Percentiles rank a stretch among this genome's conserved stretches.
Evolutionary conservation across 805 yeast species (phyloP).

Genomic region (Saccharomycopsis javanensis): DNA sequence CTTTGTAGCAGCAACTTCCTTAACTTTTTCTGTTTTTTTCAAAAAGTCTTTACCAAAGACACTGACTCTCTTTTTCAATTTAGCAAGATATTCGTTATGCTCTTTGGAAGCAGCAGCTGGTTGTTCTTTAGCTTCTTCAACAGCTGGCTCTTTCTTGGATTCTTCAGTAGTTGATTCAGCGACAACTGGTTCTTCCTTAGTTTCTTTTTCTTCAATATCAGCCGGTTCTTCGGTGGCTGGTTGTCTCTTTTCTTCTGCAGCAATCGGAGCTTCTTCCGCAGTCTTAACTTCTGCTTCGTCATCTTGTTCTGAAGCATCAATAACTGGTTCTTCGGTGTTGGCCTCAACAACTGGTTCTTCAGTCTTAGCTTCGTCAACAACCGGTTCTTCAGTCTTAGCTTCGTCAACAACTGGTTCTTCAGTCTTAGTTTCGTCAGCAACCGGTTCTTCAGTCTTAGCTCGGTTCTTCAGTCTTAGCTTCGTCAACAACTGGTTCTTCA

Average conservation of each 20-base stretch:
- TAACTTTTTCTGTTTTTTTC: conserved; percentile 1
- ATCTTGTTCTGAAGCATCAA: conserved; percentile 20
- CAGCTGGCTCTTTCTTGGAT: conserved; percentile 8
- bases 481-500: conserved; percentile 16
- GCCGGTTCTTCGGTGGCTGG: conserved; percentile 19
- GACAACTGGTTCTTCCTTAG: conserved; percentile 13
- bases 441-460: conserved; percentile 17
- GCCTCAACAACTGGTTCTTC: conserved; percentile 13
- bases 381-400: conserved; percentile 18
- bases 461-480: conserved; percentile 11
- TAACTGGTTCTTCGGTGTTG: conserved; percentile 13
- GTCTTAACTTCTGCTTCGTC: conserved; percentile 21
- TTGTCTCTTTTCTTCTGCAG: conserved; percentile 8
- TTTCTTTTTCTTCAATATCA: conserved; percentile 15
- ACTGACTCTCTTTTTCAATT: conserved; percentile 13
- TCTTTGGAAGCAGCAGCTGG: conserved; percentile 5
- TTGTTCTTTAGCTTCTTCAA: background rate
- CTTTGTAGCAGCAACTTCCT: background rate
- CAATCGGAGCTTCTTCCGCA: conserved; percentile 5
- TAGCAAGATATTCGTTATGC: conserved; percentile 7
- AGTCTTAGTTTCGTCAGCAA: conserved; percentile 1
- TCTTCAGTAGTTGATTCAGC: conserved; percentile 15
- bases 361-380: conserved; percentile 21
- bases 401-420: conserved; percentile 19
- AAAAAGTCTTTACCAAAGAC: conserved; percentile 13